A percentile compares a stretch with the other conserved stretches of the same genome.
Conservation (phyloP, 1,284 basidiomycete genomes). For the Cryptococcus sp. region DNA sequence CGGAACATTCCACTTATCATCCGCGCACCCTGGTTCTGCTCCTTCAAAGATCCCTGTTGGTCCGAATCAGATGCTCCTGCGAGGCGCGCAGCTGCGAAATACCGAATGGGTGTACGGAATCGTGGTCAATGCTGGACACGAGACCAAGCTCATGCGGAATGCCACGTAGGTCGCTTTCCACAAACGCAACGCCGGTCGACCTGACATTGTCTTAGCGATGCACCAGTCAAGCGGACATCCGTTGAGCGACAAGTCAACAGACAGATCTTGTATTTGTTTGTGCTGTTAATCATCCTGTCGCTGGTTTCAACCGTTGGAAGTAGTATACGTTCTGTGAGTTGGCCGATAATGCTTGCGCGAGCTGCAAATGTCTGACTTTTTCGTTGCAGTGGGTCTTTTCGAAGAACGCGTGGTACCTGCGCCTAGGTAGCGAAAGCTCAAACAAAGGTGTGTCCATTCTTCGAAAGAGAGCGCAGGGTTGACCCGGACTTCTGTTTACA, state of each 20-base stretch:
- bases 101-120: conserved; percentile 96
- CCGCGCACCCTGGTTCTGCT: conserved; percentile 41
- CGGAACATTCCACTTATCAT: conserved; percentile 66
- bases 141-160: conserved; percentile 96
- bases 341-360: not conserved
- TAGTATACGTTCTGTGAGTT: conserved; percentile 68
- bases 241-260: conserved; percentile 96
- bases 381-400: conserved; percentile 73
- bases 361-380: not conserved
- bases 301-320: conserved; percentile 89
- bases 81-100: conserved; percentile 94
- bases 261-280: conserved; percentile 95
- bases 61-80: conserved; percentile 89
- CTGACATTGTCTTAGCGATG: conserved; percentile 60
- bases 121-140: conserved; percentile 93
- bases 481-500: conserved; percentile 36
- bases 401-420: conserved; percentile 78
- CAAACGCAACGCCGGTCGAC: conserved; percentile 2
- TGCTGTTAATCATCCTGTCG: conserved; percentile 81
- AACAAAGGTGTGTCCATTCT: conserved; percentile 48
- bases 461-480: not conserved
- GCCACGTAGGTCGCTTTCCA: conserved; percentile 66
- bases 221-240: conserved; percentile 94
- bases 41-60: conserved; percentile 81
- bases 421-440: conserved; percentile 43